Percentiles rank a stretch among this genome's conserved stretches.
phyloP scores from a whole-genome alignment of 2,329 filamentous ascomycete species.

The Colletotrichum sp. region DNA sequence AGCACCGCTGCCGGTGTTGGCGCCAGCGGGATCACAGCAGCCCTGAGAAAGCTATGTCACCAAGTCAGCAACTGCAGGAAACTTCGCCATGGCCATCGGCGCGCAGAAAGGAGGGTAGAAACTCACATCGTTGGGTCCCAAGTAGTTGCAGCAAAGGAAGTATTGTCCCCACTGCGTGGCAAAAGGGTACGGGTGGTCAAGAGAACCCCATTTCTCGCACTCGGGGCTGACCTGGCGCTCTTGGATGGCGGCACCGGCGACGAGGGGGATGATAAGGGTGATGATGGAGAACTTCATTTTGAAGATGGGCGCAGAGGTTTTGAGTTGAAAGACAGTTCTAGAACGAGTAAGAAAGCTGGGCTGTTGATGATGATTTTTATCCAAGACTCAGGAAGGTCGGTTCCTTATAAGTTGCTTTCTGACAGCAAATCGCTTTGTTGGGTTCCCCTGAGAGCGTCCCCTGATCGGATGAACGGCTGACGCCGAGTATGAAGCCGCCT shows the following conservation, averaged over 20 bases:
- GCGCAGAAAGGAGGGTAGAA: neutral
- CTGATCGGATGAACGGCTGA: neutral
- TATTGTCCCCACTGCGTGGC: neutral
- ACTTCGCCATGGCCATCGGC: too few relatives aligned
- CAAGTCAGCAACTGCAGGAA: neutral
- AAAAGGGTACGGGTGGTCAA: neutral
- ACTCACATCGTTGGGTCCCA: neutral
- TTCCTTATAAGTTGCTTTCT: too few relatives aligned
- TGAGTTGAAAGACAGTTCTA: too few relatives aligned
- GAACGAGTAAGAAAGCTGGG: too few relatives aligned
- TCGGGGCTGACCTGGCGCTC: slow-evolving; percentile 1
- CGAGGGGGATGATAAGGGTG: neutral
- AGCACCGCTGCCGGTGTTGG: neutral
- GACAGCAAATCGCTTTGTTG: too few relatives aligned
- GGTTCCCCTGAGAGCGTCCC: neutral
- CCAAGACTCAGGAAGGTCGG: too few relatives aligned
- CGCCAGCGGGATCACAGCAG: neutral
- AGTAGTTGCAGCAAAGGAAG: neutral
- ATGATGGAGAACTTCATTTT: neutral
- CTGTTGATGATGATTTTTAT: too few relatives aligned
- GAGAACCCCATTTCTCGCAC: neutral
- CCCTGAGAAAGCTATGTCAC: neutral
- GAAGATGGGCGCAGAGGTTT: too few relatives aligned
- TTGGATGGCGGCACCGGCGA: neutral
- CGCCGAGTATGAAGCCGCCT: neutral